phyloP scores from a whole-genome alignment of 495 filamentous ascomycete genomes.

The Hypoxylon subgilvum region DNA sequence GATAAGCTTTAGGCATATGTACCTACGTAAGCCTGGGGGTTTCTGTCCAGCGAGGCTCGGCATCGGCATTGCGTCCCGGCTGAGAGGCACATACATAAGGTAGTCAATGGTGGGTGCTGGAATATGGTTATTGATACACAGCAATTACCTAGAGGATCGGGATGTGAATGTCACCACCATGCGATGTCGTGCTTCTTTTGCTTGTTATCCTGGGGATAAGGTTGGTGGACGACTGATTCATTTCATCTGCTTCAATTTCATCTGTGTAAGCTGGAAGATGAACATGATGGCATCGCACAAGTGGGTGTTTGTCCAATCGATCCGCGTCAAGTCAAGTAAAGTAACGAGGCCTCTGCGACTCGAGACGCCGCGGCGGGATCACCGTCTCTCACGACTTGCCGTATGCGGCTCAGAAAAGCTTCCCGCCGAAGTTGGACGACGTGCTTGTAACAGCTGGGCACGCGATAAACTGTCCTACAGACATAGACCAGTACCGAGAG shows the following conservation, averaged over 20 bases:
- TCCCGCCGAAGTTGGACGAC: background rate
- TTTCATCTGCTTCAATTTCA: constrained; percentile 14
- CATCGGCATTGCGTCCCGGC: constrained; percentile 18
- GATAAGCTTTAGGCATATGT: no score
- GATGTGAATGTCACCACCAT: constrained; percentile 18
- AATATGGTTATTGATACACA: background rate
- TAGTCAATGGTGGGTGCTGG: background rate
- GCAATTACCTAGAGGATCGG: constrained; percentile 9
- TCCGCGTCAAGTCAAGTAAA: constrained; percentile 7
- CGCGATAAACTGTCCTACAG: background rate
- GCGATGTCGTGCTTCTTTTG: constrained; percentile 29
- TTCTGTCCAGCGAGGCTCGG: constrained; percentile 3
- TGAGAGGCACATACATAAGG: background rate
- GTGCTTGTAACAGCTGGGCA: background rate
- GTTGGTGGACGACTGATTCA: background rate
- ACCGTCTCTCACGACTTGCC: constrained; percentile 7
- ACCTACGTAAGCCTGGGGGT: constrained; percentile 1
- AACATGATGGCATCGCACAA: constrained; percentile 3
- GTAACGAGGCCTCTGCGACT: background rate
- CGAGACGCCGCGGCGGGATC: background rate
- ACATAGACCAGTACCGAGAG: background rate
- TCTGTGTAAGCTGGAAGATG: background rate
- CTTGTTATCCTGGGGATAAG: background rate
- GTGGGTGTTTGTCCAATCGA: background rate
- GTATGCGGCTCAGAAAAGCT: constrained; percentile 15